Evolutionary conservation across 768 basidiomycete species (phyloP).

Genomic region (Termitomyces sp.): DNA sequence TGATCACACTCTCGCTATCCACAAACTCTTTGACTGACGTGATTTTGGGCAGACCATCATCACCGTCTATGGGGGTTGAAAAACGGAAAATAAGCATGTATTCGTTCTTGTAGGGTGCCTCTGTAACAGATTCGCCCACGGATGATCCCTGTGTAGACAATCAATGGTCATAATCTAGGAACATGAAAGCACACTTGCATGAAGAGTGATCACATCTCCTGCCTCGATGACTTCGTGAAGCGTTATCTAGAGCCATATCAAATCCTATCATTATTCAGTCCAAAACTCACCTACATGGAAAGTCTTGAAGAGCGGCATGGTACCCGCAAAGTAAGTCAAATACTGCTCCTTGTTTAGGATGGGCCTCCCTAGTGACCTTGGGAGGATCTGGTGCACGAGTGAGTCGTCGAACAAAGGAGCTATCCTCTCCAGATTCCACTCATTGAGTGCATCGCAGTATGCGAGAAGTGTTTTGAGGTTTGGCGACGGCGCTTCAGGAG

Average conservation of each 20-base stretch:
- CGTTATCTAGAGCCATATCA: constrained; percentile 16
- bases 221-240: constrained; percentile 31
- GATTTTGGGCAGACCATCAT: constrained; percentile 22
- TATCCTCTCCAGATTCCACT: constrained; percentile 25
- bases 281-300: constrained; percentile 23
- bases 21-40: constrained; percentile 28
- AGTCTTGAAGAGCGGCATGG: constrained; percentile 22
- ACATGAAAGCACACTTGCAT: constrained; percentile 21
- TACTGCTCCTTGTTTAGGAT: constrained; percentile 33
- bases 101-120: no score
- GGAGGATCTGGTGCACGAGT: constrained; percentile 34
- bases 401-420: constrained; percentile 27
- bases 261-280: neutral
- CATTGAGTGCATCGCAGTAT: constrained; percentile 28
- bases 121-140: constrained; percentile 21
- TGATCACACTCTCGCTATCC: constrained; percentile 19
- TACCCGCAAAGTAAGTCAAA: constrained; percentile 25
- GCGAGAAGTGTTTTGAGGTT: constrained; percentile 31
- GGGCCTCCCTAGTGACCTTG: constrained; percentile 29
- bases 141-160: constrained; percentile 21
- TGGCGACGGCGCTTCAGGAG: constrained; percentile 27
- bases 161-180: neutral
- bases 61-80: no score
- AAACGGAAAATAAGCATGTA: no score
- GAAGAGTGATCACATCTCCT: constrained; percentile 25